Base-by-base conservation (phyloP, 768 basidiomycete species). In the Termitomyces sp. region DNA sequence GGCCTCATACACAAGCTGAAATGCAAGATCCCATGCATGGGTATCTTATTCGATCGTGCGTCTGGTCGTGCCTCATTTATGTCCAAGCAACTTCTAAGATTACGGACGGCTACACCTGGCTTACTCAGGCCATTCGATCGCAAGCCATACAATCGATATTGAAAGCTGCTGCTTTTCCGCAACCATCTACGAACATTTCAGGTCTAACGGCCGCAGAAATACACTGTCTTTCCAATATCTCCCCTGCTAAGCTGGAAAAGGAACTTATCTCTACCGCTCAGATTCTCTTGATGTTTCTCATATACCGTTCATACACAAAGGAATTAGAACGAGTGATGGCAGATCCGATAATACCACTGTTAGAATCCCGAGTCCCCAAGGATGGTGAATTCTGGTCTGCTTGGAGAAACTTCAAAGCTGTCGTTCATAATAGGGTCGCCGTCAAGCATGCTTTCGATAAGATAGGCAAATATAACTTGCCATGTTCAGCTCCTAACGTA, bases 21-120 rank as follows among this genome's bases (percentile, higher is more conserved):
- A 22, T 40, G 32, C 39, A 35, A 33, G 51, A 35, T 48, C 36
- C 40, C 8, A 32, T 42, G 38, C 40, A 51, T 32, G 42, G 24
- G 12, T 59, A 45, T 33, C 36, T 35, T 28, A 13, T 42, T 3
- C 28, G 58, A 42, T 42, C 49, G 38, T 59, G 58, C 24, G 8
- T 59, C 7, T 53, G 51, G 51, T 53, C 40, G 15, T 53, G 38
- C 38, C 50, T 59, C 8, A 6, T 53, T n/a, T 59, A 59, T 54
- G 42, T 59, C 12, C 6, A 42, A 35, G 51, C 50, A 20, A 20
- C 51, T 28, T 18, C 58, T 4, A 59, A 53, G 35, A 36, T 59
- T 15, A 52, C 40, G 7, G 58, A 59, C 20, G 58, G 58, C 20
- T 59, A 52, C 58, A 59, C 58, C 20, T 59, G 58, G 58, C n/a